phyloP scores from a whole-genome alignment of 352 stramenopile genomes.

The Globisporangium solare region DNA sequence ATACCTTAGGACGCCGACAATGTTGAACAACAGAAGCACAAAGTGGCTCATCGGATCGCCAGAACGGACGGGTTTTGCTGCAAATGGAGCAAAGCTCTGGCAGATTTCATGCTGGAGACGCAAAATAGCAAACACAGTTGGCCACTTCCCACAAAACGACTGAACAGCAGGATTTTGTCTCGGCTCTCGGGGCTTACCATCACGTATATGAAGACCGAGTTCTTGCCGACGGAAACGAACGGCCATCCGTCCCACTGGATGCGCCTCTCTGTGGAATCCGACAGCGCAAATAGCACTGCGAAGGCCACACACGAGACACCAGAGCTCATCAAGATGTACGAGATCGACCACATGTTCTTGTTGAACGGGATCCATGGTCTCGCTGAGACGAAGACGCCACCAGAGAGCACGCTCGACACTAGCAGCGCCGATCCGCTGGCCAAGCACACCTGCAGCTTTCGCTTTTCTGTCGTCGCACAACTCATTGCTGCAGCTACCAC shows the following conservation, averaged over 20 bases:
- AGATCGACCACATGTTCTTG: conserved; percentile 84
- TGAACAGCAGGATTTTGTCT: too few species aligned
- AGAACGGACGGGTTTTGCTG: conserved; percentile 17
- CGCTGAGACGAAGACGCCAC: conserved; percentile 9
- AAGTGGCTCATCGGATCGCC: conserved; percentile 16
- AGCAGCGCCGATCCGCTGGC: conserved; percentile 1
- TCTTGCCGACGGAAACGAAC: conserved; percentile 53
- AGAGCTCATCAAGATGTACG: conserved; percentile 51
- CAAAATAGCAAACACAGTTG: neutral
- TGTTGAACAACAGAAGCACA: conserved; percentile 46
- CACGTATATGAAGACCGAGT: conserved; percentile 71
- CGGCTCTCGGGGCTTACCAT: conserved; percentile 29
- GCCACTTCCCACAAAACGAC: too few species aligned
- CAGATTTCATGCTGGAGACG: conserved; percentile 49
- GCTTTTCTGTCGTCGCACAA: neutral
- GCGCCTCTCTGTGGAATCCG: conserved; percentile 15
- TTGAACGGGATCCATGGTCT: conserved; percentile 58
- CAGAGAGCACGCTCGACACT: conserved; percentile 9
- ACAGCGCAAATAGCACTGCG: conserved; percentile 15
- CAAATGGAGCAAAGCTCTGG: conserved; percentile 46
- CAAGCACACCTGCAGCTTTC: conserved; percentile 7
- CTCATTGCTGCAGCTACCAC: conserved; percentile 31
- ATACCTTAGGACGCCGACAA: conserved; percentile 34
- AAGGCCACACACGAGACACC: conserved; percentile 32
- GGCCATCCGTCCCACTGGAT: conserved; percentile 18